Conservation (phyloP, 495 filamentous ascomycete species). For the Corynascus novoguineensis region DNA sequence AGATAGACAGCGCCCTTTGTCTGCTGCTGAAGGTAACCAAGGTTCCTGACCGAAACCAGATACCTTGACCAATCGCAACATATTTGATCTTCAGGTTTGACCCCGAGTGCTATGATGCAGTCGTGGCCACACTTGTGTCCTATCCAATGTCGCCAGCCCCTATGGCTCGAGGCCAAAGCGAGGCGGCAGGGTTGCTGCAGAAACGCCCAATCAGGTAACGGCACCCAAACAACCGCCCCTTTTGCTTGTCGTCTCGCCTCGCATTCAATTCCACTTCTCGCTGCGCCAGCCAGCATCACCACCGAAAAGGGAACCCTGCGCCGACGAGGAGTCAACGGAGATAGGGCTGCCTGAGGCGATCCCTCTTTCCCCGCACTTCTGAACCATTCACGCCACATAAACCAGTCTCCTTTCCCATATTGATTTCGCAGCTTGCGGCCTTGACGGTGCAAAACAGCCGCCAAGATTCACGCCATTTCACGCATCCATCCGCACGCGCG, state of each 20-base stretch:
- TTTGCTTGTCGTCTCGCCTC: background rate
- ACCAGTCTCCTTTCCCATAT: no score
- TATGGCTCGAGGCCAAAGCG: background rate
- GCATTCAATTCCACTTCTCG: conserved; percentile 1
- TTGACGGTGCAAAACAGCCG: no score
- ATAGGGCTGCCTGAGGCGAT: no score
- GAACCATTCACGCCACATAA: no score
- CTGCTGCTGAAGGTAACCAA: no score
- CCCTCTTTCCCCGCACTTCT: conserved; percentile 9
- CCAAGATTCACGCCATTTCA: background rate
- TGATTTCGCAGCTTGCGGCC: no score
- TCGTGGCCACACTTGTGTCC: no score
- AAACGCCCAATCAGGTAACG: conserved; percentile 21
- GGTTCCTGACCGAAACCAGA: no score
- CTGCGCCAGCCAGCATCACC: background rate
- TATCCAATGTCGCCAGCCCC: background rate
- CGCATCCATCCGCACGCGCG: background rate
- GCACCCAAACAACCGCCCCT: conserved; percentile 11
- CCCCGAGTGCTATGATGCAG: no score
- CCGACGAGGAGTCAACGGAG: background rate
- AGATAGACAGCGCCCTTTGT: no score
- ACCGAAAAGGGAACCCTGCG: background rate
- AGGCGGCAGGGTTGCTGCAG: conserved; percentile 18
- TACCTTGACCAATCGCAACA: no score
- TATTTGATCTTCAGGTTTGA: no score